Base-by-base conservation (phyloP, 2,329 filamentous ascomycete species). In the Microcera coccophila region DNA sequence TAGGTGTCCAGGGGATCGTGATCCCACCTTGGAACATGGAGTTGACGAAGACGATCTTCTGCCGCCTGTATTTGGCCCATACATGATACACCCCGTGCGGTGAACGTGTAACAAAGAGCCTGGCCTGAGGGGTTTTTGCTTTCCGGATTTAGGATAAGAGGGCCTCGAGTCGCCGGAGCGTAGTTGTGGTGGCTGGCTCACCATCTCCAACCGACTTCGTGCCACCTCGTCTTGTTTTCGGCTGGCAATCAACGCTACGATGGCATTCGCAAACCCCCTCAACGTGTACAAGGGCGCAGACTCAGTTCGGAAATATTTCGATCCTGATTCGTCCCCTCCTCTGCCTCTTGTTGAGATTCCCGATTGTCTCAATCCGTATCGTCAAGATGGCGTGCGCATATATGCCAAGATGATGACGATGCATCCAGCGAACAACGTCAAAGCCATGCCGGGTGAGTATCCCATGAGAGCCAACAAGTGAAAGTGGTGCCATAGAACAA, bases 351-450 rank as follows among this genome's bases (percentile, higher is more conserved):
- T 84, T 4, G 81, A 84, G 61, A 62, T 84, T 3, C 79, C 79
- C 0, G 66, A 69, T 14, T 63, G 62, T 10, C 64, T 84, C 24
- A 84, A 84, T 45, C 78, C 79, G 3, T 78, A 73, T 48, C 67
- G 72, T 16, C 49, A 70, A 19, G 72, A 82, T 72, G 76, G 76
- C 4, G 74, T 84, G 4, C 72, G 77, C 10, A 80, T 84, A 39
- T 82, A 81, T 49, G 79, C 80, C 28, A 83, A 84, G 63, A 78
- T 84, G 76, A 76, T 84, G 72, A 79, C 76, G 2, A 76, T 76
- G 67, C 76, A 79, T 52, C 79, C 81, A 1, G 76, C 79, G 3
- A 78, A 84, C 47, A 84, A 84, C 36, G 80, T 84, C 50, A 84
- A 84, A 56, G 72, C 75, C 2, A 72, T 84, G 62, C 80, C 80